These are phyloP conservation scores for Volvariella surrecta DNA, from an alignment of 1,284 basidiomycete genomes.

Conservation along the genomic window DNA sequence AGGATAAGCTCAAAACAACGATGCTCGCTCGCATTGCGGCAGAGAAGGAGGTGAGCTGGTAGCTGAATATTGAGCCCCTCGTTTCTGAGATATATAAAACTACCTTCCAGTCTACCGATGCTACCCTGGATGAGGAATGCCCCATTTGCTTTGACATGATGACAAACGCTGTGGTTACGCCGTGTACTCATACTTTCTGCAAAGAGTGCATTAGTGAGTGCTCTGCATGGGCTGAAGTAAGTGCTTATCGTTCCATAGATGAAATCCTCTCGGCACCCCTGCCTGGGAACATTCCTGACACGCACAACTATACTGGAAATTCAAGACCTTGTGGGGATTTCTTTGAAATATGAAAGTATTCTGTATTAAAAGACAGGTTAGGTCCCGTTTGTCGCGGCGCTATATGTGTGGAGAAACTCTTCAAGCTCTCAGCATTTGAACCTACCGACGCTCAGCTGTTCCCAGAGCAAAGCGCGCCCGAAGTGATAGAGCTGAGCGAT, in stretches of 20 bases:
- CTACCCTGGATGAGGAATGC: slow-evolving; percentile 38
- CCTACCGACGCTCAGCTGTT: slow-evolving; percentile 36
- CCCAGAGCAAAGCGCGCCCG: neutral
- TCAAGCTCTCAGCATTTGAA: slow-evolving; percentile 39
- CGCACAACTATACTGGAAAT: slow-evolving; percentile 21
- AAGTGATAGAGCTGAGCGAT: slow-evolving; percentile 18
- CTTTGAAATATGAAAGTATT: neutral
- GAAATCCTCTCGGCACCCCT: too few relatives aligned
- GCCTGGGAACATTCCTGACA: too few relatives aligned
- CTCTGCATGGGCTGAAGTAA: too few relatives aligned
- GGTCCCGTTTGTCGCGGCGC: slow-evolving; percentile 42
- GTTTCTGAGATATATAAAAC: neutral
- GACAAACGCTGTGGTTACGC: slow-evolving; percentile 37
- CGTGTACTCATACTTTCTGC: slow-evolving; percentile 44
- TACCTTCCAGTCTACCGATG: slow-evolving; percentile 33
- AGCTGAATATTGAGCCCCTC: neutral
- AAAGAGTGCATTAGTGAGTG: slow-evolving; percentile 39
- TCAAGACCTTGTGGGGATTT: slow-evolving; percentile 35
- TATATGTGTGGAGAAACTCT: slow-evolving; percentile 33
- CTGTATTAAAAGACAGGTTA: slow-evolving; percentile 11
- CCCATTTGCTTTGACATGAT: slow-evolving; percentile 44
- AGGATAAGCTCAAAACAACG: slow-evolving; percentile 31
- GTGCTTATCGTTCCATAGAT: too few relatives aligned
- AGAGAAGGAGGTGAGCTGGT: slow-evolving; percentile 36
- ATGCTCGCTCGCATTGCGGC: slow-evolving; percentile 31